These are phyloP conservation scores for Cichorium intybus DNA, from an alignment of 140 eudicot species.

Conservation along the genomic window DNA sequence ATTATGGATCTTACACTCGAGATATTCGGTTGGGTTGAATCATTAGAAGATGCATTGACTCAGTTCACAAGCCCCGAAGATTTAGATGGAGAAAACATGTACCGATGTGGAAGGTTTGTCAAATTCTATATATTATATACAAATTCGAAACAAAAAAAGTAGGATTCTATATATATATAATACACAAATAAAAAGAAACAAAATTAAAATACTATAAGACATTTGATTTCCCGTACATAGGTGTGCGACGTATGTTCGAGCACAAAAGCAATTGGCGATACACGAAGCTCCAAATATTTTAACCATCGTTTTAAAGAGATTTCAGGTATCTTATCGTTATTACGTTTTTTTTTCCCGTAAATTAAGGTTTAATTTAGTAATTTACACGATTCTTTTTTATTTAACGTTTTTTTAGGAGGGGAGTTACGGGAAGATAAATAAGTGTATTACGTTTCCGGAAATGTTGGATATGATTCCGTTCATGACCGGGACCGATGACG, in stretches of 20 bases:
- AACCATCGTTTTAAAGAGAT: constrained; percentile 84
- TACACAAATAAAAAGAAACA: not conserved
- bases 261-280: constrained; percentile 78
- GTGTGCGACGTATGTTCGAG: constrained; percentile 81
- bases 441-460: constrained; percentile 72
- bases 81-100: constrained; percentile 95
- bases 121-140: not conserved
- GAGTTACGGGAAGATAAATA: constrained; percentile 81
- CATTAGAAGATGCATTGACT: constrained; percentile 77
- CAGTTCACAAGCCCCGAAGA: constrained; percentile 86
- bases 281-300: constrained; percentile 90
- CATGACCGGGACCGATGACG: constrained; percentile 79
- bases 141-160: not conserved
- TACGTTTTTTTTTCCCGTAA: not conserved
- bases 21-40: constrained; percentile 80
- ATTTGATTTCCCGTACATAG: constrained; percentile 22
- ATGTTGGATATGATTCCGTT: constrained; percentile 83
- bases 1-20: constrained; percentile 88
- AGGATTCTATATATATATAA: not conserved
- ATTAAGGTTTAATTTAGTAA: not conserved
- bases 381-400: not conserved
- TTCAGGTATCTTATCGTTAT: constrained; percentile 54
- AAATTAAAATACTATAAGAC: not conserved
- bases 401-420: constrained; percentile 54
- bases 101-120: constrained; percentile 82